phyloP scores from a whole-genome alignment of 345 rosid genomes.

The Eucalyptus caleyi region DNA sequence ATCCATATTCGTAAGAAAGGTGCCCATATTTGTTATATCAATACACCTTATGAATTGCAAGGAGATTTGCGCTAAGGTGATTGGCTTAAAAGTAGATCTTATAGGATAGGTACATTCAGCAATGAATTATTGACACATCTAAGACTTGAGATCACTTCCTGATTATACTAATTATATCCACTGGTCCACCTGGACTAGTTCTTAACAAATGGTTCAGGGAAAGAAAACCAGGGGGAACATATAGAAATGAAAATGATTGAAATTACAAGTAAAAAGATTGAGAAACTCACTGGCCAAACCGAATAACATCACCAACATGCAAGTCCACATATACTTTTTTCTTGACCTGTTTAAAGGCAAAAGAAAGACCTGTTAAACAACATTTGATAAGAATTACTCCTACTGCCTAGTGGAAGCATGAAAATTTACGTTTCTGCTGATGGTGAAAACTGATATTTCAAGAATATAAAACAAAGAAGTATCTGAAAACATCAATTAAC shows the following conservation, averaged over 20 bases:
- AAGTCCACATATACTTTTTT: constrained; percentile 53
- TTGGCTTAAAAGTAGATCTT: neutral
- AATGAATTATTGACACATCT: neutral
- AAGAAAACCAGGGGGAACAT: neutral
- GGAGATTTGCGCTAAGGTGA: neutral
- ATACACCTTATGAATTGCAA: neutral
- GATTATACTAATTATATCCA: neutral
- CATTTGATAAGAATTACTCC: neutral
- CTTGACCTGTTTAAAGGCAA: constrained; percentile 32
- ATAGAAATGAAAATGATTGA: neutral
- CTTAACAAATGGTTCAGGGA: neutral
- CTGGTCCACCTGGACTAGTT: neutral
- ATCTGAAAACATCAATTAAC: neutral
- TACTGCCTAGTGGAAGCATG: neutral
- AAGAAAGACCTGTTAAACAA: neutral
- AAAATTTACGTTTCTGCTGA: neutral
- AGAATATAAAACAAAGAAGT: neutral
- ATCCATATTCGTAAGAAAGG: neutral
- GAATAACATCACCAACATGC: constrained; percentile 85
- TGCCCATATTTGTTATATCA: neutral
- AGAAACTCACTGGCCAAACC: constrained; percentile 78
- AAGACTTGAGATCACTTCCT: neutral
- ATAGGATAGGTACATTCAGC: neutral
- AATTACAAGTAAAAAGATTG: neutral
- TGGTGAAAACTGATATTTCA: neutral